A percentile compares a stretch with the other conserved stretches of the same genome.
phyloP scores from a whole-genome alignment of 2,329 filamentous ascomycete genomes.

The Metarhizium brunneum region DNA sequence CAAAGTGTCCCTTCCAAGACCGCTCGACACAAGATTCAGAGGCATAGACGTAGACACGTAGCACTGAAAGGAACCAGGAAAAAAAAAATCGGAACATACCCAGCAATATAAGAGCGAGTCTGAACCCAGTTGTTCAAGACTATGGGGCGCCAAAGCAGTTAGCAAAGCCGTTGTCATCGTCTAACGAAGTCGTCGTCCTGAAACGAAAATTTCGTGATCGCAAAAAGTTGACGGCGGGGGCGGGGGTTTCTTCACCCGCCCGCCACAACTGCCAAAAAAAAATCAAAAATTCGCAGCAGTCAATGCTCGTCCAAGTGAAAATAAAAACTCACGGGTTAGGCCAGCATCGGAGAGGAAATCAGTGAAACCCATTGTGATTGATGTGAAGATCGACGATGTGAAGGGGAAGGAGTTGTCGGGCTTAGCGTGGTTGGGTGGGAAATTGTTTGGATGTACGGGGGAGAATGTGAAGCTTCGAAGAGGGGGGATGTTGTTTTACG shows the following conservation, averaged over 20 bases:
- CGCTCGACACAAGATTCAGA: too few species aligned
- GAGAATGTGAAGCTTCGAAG: background rate
- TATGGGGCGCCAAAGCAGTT: constrained; percentile 16
- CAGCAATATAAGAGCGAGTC: constrained; percentile 69
- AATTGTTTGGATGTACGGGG: background rate
- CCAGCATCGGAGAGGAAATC: constrained; percentile 56
- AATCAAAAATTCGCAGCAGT: background rate
- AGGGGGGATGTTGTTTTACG: constrained; percentile 5
- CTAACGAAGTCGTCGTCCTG: background rate
- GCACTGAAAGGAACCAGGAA: background rate
- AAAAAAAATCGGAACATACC: constrained; percentile 42
- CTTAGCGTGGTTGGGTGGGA: background rate
- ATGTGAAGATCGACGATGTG: background rate
- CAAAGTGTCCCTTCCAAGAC: too few species aligned
- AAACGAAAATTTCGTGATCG: background rate
- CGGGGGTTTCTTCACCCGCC: constrained; percentile 1
- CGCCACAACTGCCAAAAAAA: background rate
- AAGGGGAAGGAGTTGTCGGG: background rate
- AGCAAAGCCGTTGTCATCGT: background rate
- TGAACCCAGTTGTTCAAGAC: constrained; percentile 61
- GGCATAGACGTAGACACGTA: background rate
- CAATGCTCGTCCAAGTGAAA: too few species aligned
- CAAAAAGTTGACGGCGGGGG: background rate
- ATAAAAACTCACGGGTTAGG: constrained; percentile 25
- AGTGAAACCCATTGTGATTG: constrained; percentile 52